These are phyloP conservation scores for Desmodesmus armatus DNA, from an alignment of 139 green algal species.

Conservation along the genomic window DNA sequence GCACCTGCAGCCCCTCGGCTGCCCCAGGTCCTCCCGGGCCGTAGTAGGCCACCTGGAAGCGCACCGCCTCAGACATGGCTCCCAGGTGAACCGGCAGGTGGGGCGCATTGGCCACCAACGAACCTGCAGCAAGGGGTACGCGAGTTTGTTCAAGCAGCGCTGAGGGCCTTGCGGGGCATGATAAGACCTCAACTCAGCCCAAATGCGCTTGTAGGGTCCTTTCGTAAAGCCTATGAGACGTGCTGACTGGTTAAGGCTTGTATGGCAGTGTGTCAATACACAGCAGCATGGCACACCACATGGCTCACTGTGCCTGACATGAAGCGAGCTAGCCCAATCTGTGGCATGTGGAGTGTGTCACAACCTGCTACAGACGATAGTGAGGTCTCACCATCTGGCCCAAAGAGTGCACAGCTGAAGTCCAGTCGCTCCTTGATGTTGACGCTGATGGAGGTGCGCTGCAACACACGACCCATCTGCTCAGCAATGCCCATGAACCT, in stretches of 20 bases:
- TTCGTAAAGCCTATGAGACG: too few relatives aligned
- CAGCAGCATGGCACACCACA: too few relatives aligned
- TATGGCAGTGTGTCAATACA: too few relatives aligned
- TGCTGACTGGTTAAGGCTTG: too few relatives aligned
- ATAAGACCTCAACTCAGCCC: too few relatives aligned
- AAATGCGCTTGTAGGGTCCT: too few relatives aligned
- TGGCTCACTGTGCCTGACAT: too few relatives aligned
- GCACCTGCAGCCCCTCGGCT: slow-evolving; percentile 54
- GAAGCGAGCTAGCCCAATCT: too few relatives aligned
- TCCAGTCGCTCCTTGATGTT: slow-evolving; percentile 99
- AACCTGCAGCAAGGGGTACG: too few relatives aligned
- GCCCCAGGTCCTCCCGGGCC: slow-evolving; percentile 52
- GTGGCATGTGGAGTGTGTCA: too few relatives aligned
- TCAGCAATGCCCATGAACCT: slow-evolving; percentile 99
- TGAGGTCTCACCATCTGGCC: slow-evolving; percentile 67
- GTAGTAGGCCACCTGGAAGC: slow-evolving; percentile 85
- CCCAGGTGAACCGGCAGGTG: slow-evolving; percentile 98
- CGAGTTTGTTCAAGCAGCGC: too few relatives aligned
- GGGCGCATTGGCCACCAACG: slow-evolving; percentile 97
- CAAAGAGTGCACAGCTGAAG: slow-evolving; percentile 96
- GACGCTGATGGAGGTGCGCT: slow-evolving; percentile 93
- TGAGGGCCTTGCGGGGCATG: too few relatives aligned
- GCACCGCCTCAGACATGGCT: slow-evolving; percentile 94
- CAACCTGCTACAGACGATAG: neutral
- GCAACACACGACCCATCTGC: slow-evolving; percentile 97